Percentiles rank a stretch among this genome's conserved stretches.
Evolutionary conservation across 305 asterid species (phyloP).

Genomic region (Nicotiana rustica): DNA sequence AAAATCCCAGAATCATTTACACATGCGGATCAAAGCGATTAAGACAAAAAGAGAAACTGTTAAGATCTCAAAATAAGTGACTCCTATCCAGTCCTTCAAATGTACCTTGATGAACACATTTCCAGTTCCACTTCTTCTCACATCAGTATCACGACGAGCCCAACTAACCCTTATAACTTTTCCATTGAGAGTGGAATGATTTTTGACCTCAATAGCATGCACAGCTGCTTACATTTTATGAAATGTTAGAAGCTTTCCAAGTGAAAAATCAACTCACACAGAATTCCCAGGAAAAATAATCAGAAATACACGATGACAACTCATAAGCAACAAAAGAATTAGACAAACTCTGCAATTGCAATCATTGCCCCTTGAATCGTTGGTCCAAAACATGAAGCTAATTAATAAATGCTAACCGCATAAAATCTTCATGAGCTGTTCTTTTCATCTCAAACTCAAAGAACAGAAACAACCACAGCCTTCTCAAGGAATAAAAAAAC

Average conservation of each 20-base stretch:
- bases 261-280: background rate
- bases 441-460: background rate
- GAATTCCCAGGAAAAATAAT: background rate
- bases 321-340: background rate
- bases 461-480: background rate
- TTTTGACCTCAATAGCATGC: conserved; percentile 71
- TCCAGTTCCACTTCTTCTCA: conserved; percentile 81
- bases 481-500: conserved; percentile 20
- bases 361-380: conserved; percentile 24
- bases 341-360: conserved; percentile 14
- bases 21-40: background rate
- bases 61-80: background rate
- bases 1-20: conserved; percentile 31
- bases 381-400: conserved; percentile 1
- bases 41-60: background rate
- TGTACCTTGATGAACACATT: conserved; percentile 90
- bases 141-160: conserved; percentile 85
- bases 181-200: conserved; percentile 68
- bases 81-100: conserved; percentile 26
- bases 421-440: background rate
- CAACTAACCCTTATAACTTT: conserved; percentile 80
- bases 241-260: conserved; percentile 5
- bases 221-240: conserved; percentile 47
- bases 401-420: background rate
- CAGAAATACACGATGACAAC: background rate